A percentile compares a stretch with the other conserved stretches of the same genome.
Conservation (phyloP, 495 filamentous ascomycete genomes). For the Lepidopterella palustris region DNA sequence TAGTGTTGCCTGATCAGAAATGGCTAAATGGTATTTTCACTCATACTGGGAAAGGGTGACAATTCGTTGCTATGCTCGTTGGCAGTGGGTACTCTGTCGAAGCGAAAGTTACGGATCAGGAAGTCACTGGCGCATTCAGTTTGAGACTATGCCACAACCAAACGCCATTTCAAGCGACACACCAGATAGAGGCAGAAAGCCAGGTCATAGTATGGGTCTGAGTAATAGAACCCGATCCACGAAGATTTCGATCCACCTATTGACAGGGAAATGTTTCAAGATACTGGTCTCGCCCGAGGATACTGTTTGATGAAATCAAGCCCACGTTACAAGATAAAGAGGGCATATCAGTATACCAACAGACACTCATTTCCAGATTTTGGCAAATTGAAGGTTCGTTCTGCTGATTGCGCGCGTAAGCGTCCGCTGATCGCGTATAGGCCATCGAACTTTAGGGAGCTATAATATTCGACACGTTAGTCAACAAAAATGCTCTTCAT, state of each 20-base stretch:
- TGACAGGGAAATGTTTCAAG: too few relatives aligned
- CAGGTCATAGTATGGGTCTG: too few relatives aligned
- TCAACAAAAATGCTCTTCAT: too few relatives aligned
- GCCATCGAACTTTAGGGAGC: too few relatives aligned
- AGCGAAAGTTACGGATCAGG: constrained; percentile 15
- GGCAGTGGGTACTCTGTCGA: constrained; percentile 22
- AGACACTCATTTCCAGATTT: too few relatives aligned
- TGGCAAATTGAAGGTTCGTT: too few relatives aligned
- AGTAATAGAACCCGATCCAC: not conserved
- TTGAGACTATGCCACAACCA: constrained; percentile 20
- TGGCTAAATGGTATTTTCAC: constrained; percentile 26
- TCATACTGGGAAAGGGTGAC: constrained; percentile 12
- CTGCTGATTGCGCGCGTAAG: too few relatives aligned
- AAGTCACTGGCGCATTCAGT: constrained; percentile 18
- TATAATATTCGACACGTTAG: too few relatives aligned
- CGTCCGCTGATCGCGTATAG: too few relatives aligned
- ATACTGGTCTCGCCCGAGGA: not conserved
- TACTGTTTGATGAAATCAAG: too few relatives aligned
- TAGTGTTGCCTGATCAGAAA: constrained; percentile 11
- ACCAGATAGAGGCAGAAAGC: too few relatives aligned
- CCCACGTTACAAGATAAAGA: not conserved
- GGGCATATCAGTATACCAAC: too few relatives aligned
- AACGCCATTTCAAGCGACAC: not conserved
- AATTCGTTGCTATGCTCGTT: constrained; percentile 24
- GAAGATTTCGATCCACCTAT: not conserved